Base-by-base conservation (phyloP, 768 basidiomycete species). In the Phanerodontia chrysosporium region DNA sequence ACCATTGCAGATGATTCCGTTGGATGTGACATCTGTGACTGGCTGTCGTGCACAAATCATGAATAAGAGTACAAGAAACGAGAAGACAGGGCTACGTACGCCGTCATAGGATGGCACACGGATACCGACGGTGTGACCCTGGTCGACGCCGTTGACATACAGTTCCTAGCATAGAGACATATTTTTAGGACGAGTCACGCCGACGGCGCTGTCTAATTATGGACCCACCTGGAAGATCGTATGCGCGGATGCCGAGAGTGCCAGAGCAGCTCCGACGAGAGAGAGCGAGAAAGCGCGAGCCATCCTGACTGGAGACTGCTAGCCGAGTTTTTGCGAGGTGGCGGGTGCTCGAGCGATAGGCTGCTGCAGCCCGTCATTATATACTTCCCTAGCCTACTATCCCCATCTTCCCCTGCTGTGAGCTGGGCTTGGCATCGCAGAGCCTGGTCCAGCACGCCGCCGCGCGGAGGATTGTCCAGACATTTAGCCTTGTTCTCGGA, bases 1-100 rank as follows among this genome's bases (percentile, higher is more conserved):
- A 24, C 83, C 81, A 51, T 85, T 85, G 75, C 83, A 84, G 58
- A 83, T 84, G 49, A 80, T 21, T 55, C 75, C 78, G 69, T 81
- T 81, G 0, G 80, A 81, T 5, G 76, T 81, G 14, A 85, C 81
- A 64, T 84, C 79, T 16, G 69, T 81, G 59, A 86, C 82, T 16
- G 83, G 82, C 82, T 83, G n/a, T n/a, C n/a, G n/a, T 13, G 25
- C 28, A 35, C 10, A 30, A 35, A 9, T 28, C 51, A 72, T 61
- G 49, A 82, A n/a, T n/a, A n/a, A n/a, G n/a, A 78, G 62, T 18
- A 42, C 10, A 42, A 42, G 14, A 6, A 49, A n/a, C n/a, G n/a
- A n/a, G n/a, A n/a, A n/a, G n/a, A n/a, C n/a, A n/a, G n/a, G n/a
- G 13, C 24, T 8, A 51, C 78, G 63, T 62, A 80, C 79, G 24